A percentile compares a stretch with the other conserved stretches of the same genome.
Evolutionary conservation across 345 rosid species (phyloP).

Genomic region (Ceriops zippeliana): DNA sequence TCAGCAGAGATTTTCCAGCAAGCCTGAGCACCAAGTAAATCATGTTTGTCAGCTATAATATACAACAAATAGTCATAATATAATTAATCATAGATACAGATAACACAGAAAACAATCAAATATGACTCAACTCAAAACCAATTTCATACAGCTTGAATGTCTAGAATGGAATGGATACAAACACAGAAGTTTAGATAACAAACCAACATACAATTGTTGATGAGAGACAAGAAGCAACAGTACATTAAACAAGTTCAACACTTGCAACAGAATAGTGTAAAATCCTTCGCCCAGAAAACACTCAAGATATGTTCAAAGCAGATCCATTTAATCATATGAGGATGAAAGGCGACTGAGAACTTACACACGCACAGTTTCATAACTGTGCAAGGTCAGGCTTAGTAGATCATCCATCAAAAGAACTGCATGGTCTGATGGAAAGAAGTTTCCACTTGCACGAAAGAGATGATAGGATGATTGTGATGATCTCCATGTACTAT

Average conservation of each 20-base stretch:
- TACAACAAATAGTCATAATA: not conserved
- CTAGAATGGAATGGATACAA: not conserved
- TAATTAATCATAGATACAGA: not conserved
- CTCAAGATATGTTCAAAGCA: not conserved
- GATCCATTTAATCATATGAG: slow-evolving; percentile 5
- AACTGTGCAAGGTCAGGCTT: slow-evolving; percentile 79
- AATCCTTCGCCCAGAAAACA: not conserved
- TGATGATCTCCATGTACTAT: slow-evolving; percentile 92
- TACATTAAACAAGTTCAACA: not conserved
- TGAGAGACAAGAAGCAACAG: no score
- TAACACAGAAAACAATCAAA: not conserved
- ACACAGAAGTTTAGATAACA: not conserved
- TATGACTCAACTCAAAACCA: not conserved
- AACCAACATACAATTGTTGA: not conserved
- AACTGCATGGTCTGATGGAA: slow-evolving; percentile 64
- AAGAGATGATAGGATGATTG: slow-evolving; percentile 88
- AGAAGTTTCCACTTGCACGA: slow-evolving; percentile 69
- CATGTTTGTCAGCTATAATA: slow-evolving; percentile 12
- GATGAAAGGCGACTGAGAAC: slow-evolving; percentile 31
- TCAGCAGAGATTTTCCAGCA: slow-evolving; percentile 89
- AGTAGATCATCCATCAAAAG: slow-evolving; percentile 83
- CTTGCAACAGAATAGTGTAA: not conserved
- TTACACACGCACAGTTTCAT: slow-evolving; percentile 94
- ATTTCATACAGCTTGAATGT: not conserved
- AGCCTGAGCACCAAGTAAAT: slow-evolving; percentile 53